Evolutionary conservation across 805 yeast species (phyloP).

Genomic region (Crinitomyces ghanaensis): DNA sequence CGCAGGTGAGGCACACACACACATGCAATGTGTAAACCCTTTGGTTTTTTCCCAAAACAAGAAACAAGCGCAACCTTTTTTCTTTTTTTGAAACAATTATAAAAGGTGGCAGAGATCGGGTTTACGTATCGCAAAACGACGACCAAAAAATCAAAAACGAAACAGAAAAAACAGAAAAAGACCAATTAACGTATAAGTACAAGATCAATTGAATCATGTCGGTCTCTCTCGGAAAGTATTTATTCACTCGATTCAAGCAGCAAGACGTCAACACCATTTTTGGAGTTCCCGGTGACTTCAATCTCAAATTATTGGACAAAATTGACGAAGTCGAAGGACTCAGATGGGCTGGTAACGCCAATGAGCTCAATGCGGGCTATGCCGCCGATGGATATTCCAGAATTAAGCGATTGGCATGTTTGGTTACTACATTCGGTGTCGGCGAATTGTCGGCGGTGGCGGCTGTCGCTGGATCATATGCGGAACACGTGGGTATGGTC

Average conservation of each 20-base stretch:
- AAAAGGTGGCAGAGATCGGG: too few species aligned
- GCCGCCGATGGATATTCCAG: conserved; percentile 86
- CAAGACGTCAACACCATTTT: conserved; percentile 45
- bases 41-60: too few species aligned
- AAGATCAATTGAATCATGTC: too few species aligned
- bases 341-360: conserved; percentile 87
- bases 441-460: conserved; percentile 79
- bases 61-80: too few species aligned
- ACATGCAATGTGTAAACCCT: too few species aligned
- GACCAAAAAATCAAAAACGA: too few species aligned
- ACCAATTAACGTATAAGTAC: too few species aligned
- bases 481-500: conserved; percentile 77
- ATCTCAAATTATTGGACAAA: conserved; percentile 51
- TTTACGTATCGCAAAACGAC: too few species aligned
- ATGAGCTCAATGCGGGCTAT: conserved; percentile 80
- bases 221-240: conserved; percentile 61
- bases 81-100: too few species aligned
- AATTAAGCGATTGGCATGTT: conserved; percentile 60
- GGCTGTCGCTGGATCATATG: conserved; percentile 81
- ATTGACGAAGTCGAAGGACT: conserved; percentile 44
- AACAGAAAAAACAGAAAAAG: too few species aligned
- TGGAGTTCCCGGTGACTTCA: conserved; percentile 56
- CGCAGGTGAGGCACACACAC: too few species aligned
- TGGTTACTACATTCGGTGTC: conserved; percentile 82
- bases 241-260: conserved; percentile 70